Percentiles rank a stretch among this genome's conserved stretches.
Conservation (phyloP, 2,329 filamentous ascomycete genomes). For the Sporothrix euskadiensis region DNA sequence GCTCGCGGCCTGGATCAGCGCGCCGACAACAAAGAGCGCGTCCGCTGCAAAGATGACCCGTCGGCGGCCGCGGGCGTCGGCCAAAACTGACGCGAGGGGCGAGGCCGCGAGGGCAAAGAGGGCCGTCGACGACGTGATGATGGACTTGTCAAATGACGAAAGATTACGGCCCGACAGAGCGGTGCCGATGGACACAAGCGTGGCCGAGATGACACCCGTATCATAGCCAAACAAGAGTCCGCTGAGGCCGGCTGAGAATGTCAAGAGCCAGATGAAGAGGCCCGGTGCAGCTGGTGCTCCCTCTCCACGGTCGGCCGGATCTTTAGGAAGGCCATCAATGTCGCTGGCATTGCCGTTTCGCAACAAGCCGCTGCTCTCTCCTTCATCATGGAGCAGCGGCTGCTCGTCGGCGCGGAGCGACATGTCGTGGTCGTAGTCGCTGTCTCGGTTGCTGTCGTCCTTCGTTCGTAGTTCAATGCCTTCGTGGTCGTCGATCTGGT, state of each 20-base stretch:
- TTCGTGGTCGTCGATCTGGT: slow-evolving; percentile 20
- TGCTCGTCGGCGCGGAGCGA: slow-evolving; percentile 29
- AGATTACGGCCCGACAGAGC: slow-evolving; percentile 59
- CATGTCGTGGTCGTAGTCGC: background rate
- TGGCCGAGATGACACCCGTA: slow-evolving; percentile 68
- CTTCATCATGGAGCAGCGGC: slow-evolving; percentile 28
- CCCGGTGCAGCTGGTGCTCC: slow-evolving; percentile 41
- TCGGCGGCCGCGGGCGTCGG: slow-evolving; percentile 62
- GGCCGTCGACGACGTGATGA: slow-evolving; percentile 69
- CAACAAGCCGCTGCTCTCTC: background rate
- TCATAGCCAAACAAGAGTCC: slow-evolving; percentile 70
- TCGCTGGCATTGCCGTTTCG: background rate
- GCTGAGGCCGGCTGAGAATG: slow-evolving; percentile 65
- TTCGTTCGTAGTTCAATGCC: slow-evolving; percentile 20
- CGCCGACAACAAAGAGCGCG: slow-evolving; percentile 67
- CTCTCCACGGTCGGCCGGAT: background rate
- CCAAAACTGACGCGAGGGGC: slow-evolving; percentile 64
- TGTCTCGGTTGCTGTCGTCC: background rate
- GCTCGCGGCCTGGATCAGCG: slow-evolving; percentile 63
- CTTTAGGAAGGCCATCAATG: background rate
- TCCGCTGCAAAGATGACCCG: slow-evolving; percentile 65
- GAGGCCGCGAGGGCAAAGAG: slow-evolving; percentile 66
- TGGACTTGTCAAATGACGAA: slow-evolving; percentile 65
- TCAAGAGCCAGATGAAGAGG: slow-evolving; percentile 61
- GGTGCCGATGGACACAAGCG: slow-evolving; percentile 62